These are phyloP conservation scores for Ploettnerulaceae sp. DNA, from an alignment of 2,329 filamentous ascomycete species.

Conservation along the genomic window DNA sequence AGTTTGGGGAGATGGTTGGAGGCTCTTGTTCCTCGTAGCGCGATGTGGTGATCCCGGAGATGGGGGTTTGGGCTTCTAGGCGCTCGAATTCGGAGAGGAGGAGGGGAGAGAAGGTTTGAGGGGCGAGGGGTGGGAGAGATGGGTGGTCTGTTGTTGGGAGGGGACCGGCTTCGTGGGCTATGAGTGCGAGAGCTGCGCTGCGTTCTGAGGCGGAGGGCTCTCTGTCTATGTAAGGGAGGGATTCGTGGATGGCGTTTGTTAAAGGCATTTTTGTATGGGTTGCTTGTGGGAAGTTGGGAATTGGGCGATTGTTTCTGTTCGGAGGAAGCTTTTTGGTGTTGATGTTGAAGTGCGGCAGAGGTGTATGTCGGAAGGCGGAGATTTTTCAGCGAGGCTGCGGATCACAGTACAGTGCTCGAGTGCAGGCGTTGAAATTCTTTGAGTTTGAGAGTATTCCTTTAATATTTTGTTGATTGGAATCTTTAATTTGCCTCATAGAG, in stretches of 20 bases:
- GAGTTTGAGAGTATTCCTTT: not conserved
- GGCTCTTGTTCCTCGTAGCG: slow-evolving; percentile 78
- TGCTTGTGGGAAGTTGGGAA: not conserved
- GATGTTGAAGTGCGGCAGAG: slow-evolving; percentile 5
- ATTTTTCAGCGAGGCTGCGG: slow-evolving; percentile 2
- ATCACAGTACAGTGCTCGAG: too few relatives aligned
- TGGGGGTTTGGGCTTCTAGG: slow-evolving; percentile 50
- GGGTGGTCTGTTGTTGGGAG: slow-evolving; percentile 36
- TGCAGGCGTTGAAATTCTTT: too few relatives aligned
- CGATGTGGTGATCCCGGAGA: slow-evolving; percentile 64
- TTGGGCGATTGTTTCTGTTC: not conserved
- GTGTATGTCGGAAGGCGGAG: not conserved
- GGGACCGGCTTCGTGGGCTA: slow-evolving; percentile 58
- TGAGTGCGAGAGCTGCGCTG: slow-evolving; percentile 62
- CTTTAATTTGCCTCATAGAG: too few relatives aligned
- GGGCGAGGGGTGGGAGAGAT: slow-evolving; percentile 53
- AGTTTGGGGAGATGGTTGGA: slow-evolving; percentile 39
- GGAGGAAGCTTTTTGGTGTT: not conserved
- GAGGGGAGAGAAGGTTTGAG: slow-evolving; percentile 58
- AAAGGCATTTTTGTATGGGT: slow-evolving; percentile 26
- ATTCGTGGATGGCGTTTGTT: slow-evolving; percentile 30
- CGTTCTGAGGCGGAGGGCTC: slow-evolving; percentile 61
- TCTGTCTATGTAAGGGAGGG: slow-evolving; percentile 60
- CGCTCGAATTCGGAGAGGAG: slow-evolving; percentile 65
- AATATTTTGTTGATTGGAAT: too few relatives aligned